Conservation (phyloP, 257 asterid genomes). For the Przewalskia tangutica region DNA sequence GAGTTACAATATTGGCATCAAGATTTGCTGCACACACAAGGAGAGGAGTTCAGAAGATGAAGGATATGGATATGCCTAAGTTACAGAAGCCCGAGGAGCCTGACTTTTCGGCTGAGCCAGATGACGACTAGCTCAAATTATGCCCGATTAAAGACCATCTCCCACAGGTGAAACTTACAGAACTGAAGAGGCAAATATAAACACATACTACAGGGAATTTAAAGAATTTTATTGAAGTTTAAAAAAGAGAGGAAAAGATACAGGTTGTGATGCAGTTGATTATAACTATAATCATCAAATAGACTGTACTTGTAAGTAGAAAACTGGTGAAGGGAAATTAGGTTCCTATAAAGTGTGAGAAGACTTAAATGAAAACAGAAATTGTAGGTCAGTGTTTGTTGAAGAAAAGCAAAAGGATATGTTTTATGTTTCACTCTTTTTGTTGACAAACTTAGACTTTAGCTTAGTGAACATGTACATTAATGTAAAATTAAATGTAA, state of each 20-base stretch:
- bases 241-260: background rate
- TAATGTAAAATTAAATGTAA: background rate
- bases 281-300: background rate
- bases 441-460: background rate
- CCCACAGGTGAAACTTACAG: background rate
- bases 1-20: constrained; percentile 63
- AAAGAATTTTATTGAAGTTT: background rate
- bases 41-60: constrained; percentile 54
- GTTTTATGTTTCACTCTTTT: background rate
- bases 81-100: constrained; percentile 76
- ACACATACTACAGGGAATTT: background rate
- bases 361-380: background rate
- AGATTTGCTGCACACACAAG: constrained; percentile 67
- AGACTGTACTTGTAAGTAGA: background rate
- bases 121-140: constrained; percentile 35
- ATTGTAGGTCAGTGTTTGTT: background rate
- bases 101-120: constrained; percentile 61
- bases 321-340: background rate
- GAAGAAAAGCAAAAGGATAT: background rate
- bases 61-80: constrained; percentile 43
- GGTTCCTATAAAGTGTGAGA: background rate
- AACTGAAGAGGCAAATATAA: background rate
- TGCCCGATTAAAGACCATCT: background rate
- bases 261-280: background rate
- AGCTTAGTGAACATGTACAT: background rate